Base-by-base conservation (phyloP, 2,329 filamentous ascomycete genomes). In the Clarireedia homoeocarpa region DNA sequence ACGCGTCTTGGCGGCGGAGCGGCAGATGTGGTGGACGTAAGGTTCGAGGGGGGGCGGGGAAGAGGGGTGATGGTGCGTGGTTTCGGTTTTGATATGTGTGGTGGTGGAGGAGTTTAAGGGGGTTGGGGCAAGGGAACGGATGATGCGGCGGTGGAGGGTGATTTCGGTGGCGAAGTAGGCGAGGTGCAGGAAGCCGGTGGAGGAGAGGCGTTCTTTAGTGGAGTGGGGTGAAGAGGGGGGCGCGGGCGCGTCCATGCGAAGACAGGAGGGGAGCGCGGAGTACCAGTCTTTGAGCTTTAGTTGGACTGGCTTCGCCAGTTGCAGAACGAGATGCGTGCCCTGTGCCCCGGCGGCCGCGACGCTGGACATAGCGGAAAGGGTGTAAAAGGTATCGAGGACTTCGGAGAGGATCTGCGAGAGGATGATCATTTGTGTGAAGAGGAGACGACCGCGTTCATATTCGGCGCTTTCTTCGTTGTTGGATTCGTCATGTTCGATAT, bases 131-230 rank as follows among this genome's bases (percentile, higher is more conserved):
- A 96, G 78, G 1, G 90, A 91, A 51, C 91, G 86, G 58, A 96
- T 89, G 66, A 96, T 96, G 65, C 89, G 88, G 9, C 91, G 84
- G 70, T 96, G 91, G 23, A 96, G 85, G 0, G 89, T 94, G 67
- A 96, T 96, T 72, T 96, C 91, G 3, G 90, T 90, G 2, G 91
- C 91, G 67, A 95, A 96, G 72, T 96, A 96, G 53, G 87, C 90
- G 51, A 96, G 80, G 70, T 96, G 91, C 10, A 96, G 80, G 66
- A 91, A 92, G 15, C 88, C 88, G 52, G 83, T 82, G 66, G 80
- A 83, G 20, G 79, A 82, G 12, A 84, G 72, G n/a, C 34, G 20
- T 77, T 75, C 23, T 51, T 63, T 46, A 57, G 66, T 76, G 58
- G 69, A 70, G 56, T 66, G 70, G 58, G 67, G 68, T 61, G 69